A percentile compares a stretch with the other conserved stretches of the same genome.
phyloP scores from a whole-genome alignment of 495 filamentous ascomycete genomes.

The Apodospora peruviana region DNA sequence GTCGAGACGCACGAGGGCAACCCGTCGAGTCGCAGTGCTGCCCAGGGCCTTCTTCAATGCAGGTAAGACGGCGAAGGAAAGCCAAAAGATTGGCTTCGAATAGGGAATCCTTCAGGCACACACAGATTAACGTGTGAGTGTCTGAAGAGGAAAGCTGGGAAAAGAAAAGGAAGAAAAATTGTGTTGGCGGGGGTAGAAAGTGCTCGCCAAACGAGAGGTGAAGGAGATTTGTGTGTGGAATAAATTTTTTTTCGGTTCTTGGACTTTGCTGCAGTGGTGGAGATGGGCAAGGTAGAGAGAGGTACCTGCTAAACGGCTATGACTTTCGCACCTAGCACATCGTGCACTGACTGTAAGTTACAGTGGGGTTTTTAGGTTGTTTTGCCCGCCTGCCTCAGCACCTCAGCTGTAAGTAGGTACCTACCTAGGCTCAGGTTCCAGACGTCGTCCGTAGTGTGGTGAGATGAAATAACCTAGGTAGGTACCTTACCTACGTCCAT shows the following conservation, averaged over 20 bases:
- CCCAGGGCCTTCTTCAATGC: conserved; percentile 11
- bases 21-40: neutral
- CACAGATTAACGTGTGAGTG: conserved; percentile 5
- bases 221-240: conserved; percentile 29
- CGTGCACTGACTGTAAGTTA: neutral
- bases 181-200: conserved; percentile 13
- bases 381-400: no score
- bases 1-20: neutral
- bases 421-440: no score
- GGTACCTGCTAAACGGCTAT: conserved; percentile 20
- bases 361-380: conserved; percentile 28
- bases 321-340: neutral
- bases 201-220: conserved; percentile 21
- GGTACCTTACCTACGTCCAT: no score
- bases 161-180: conserved; percentile 18
- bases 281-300: conserved; percentile 16
- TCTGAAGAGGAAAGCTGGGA: conserved; percentile 11
- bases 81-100: conserved; percentile 13
- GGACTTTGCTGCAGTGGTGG: conserved; percentile 23
- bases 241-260: conserved; percentile 31
- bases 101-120: conserved; percentile 10
- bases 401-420: conserved; percentile 15
- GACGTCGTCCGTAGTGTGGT: no score
- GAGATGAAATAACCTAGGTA: no score
- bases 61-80: conserved; percentile 13